phyloP scores from a whole-genome alignment of 495 filamentous ascomycete genomes.

The Xylaria curta region DNA sequence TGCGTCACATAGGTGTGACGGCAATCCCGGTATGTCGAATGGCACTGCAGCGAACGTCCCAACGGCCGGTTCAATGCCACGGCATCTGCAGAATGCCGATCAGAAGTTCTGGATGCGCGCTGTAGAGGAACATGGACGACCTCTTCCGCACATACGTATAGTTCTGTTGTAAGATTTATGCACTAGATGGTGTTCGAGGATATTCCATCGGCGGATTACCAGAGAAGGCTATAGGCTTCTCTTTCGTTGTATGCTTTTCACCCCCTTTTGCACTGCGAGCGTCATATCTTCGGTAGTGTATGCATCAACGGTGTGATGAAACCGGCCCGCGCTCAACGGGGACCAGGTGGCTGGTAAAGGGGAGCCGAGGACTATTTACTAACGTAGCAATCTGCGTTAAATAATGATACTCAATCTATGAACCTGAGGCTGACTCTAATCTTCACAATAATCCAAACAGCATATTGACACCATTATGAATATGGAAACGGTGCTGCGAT shows the following conservation, averaged over 20 bases:
- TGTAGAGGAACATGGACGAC: conserved; percentile 10
- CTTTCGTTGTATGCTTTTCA: background rate
- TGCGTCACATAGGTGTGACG: conserved; percentile 14
- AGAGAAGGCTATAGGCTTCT: conserved; percentile 3
- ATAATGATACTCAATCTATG: background rate
- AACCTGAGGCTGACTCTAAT: background rate
- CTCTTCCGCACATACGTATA: background rate
- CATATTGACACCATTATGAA: background rate
- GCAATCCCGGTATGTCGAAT: conserved; percentile 5
- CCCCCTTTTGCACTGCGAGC: background rate
- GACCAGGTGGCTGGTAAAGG: conserved; percentile 11
- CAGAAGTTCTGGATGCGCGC: conserved; percentile 20
- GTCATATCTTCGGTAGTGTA: background rate
- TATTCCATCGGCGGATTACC: background rate
- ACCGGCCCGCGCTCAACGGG: conserved; percentile 6
- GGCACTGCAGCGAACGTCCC: conserved; percentile 11
- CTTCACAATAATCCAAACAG: background rate
- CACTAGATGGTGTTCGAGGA: background rate
- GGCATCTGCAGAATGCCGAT: conserved; percentile 18
- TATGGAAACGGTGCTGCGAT: background rate
- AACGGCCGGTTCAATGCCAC: conserved; percentile 22
- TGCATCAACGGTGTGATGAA: background rate
- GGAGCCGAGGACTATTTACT: conserved; percentile 11
- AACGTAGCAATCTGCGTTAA: too few relatives aligned
- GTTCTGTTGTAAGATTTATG: background rate